Base-by-base conservation (phyloP, 2,329 filamentous ascomycete genomes). In the Sarocladiaceae sp. region DNA sequence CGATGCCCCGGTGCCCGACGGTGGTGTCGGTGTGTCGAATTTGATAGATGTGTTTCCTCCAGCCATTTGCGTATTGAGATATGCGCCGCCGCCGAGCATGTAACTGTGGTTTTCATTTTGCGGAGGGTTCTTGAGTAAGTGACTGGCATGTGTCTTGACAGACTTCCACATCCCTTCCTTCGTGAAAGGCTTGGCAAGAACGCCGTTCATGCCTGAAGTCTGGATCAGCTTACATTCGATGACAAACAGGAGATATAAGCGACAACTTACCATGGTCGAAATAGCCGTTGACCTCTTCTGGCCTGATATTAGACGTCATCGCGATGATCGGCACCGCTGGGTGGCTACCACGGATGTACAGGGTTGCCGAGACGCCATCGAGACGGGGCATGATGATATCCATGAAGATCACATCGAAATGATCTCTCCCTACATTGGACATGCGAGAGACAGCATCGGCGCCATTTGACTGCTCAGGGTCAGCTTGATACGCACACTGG, bases 241-340 rank as follows among this genome's bases (percentile, higher is more conserved):
- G 11, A 3, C 24, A 40, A 19, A 11, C n/a, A 29, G 9, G 10
- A 11, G 6, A 33, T 16, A 3, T 12, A 13, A 19, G 11, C 32
- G 6, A 15, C 19, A 16, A 64, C 83, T 71, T 76, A 93, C 90
- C 93, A 67, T 95, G 90, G 56, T 91, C 83, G 68, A 96, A 97
- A 61, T 98, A 98, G 68, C 94, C 90, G 44, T 91, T 87, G 49
- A 97, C 94, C 60, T 98, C 93, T 57, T 96, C 91, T 48, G 88
- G 90, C 51, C 93, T 80, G 51, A 98, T 97, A 59, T 97, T 98
- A 3, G 91, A 96, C 3, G 93, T 98, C 93, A 98, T 97, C 37
- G 93, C 93, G 47, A 98, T 88, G 55, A 98, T 94, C 0, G 93
- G 93, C 16, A 86, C 82, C 5, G 82, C 79, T 29, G 81, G 79